phyloP scores from a whole-genome alignment of 176 grass and related monocot species.

The Musa beccarii region DNA sequence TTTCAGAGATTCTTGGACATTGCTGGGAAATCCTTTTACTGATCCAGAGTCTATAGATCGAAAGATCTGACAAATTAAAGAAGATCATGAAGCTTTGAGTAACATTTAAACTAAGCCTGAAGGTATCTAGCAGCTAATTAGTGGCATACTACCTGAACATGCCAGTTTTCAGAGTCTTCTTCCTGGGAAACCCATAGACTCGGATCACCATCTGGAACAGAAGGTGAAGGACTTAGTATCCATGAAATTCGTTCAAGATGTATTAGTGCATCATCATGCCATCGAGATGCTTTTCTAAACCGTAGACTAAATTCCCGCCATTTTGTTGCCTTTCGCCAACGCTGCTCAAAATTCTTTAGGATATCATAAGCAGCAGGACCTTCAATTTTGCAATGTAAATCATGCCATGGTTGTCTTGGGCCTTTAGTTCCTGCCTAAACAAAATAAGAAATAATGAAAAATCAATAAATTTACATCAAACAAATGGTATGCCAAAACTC shows the following conservation, averaged over 20 bases:
- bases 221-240: slow-evolving; percentile 74
- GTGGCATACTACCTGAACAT: slow-evolving; percentile 55
- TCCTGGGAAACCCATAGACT: slow-evolving; percentile 68
- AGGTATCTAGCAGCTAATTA: slow-evolving; percentile 2
- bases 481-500: background rate
- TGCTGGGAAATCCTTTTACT: slow-evolving; percentile 79
- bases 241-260: slow-evolving; percentile 91
- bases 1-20: slow-evolving; percentile 44
- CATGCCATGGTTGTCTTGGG: slow-evolving; percentile 96
- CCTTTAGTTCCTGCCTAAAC: slow-evolving; percentile 53
- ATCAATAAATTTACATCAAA: background rate
- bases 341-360: slow-evolving; percentile 85
- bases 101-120: slow-evolving; percentile 10
- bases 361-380: slow-evolving; percentile 88
- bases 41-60: slow-evolving; percentile 97
- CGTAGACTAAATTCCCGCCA: slow-evolving; percentile 38
- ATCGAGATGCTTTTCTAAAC: slow-evolving; percentile 53
- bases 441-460: slow-evolving; percentile 14
- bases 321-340: slow-evolving; percentile 82
- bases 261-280: slow-evolving; percentile 88
- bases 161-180: slow-evolving; percentile 71
- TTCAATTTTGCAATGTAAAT: slow-evolving; percentile 89
- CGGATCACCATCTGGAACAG: slow-evolving; percentile 49
- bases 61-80: slow-evolving; percentile 48
- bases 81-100: slow-evolving; percentile 12